Percentiles rank a stretch among this genome's conserved stretches.
Conservation (phyloP, 805 yeast species). For the Candida hungchunana region DNA sequence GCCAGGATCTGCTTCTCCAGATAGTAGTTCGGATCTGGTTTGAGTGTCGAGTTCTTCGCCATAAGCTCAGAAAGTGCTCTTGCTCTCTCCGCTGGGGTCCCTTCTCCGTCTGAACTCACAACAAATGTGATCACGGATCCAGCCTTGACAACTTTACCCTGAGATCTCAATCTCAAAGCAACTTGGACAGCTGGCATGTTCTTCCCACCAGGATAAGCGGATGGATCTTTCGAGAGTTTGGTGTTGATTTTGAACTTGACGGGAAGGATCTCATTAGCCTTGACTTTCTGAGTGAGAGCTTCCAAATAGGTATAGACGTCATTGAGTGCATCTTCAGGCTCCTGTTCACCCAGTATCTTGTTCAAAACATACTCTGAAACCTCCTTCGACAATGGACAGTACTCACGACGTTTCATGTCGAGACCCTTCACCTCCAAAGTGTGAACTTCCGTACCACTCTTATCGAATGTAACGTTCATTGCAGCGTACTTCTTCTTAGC, state of each 20-base stretch:
- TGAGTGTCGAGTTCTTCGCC: slow-evolving; percentile 42
- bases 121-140: slow-evolving; percentile 89
- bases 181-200: slow-evolving; percentile 88
- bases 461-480: slow-evolving; percentile 50
- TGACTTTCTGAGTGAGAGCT: slow-evolving; percentile 51
- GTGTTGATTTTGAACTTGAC: slow-evolving; percentile 78
- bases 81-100: slow-evolving; percentile 73
- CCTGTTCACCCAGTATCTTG: slow-evolving; percentile 65
- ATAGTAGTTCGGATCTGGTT: slow-evolving; percentile 75
- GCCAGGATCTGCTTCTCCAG: slow-evolving; percentile 85
- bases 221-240: slow-evolving; percentile 85
- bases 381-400: slow-evolving; percentile 87
- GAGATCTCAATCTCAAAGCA: slow-evolving; percentile 73
- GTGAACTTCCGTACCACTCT: slow-evolving; percentile 53
- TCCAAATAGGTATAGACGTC: slow-evolving; percentile 72
- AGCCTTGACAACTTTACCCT: slow-evolving; percentile 82
- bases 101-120: slow-evolving; percentile 53
- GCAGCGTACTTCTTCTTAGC: slow-evolving; percentile 99
- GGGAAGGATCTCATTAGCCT: slow-evolving; percentile 55
- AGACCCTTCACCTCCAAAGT: slow-evolving; percentile 89
- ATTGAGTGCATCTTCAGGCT: slow-evolving; percentile 69
- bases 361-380: slow-evolving; percentile 72
- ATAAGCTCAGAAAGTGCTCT: slow-evolving; percentile 73
- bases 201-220: slow-evolving; percentile 74
- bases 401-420: slow-evolving; percentile 96